phyloP scores from a whole-genome alignment of 2,329 filamentous ascomycete genomes.

The Phyllosticta citribraziliensis region DNA sequence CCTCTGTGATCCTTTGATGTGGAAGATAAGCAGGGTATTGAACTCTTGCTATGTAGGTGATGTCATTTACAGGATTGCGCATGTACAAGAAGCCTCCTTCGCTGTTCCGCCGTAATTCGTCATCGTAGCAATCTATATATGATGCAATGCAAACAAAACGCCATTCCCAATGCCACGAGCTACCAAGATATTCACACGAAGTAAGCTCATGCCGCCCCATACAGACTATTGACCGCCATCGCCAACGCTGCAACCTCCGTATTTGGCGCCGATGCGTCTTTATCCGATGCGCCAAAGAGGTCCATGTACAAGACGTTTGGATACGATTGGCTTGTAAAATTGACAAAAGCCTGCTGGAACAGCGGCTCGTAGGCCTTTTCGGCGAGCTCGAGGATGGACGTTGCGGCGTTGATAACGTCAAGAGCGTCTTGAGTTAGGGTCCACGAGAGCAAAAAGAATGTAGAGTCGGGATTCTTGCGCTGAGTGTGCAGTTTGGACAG shows the following conservation, averaged over 20 bases:
- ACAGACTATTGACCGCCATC: conserved; percentile 23
- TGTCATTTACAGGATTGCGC: background rate
- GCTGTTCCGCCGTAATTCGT: background rate
- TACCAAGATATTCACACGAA: background rate
- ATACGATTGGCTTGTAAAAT: conserved; percentile 25
- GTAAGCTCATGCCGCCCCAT: background rate
- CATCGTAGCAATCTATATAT: background rate
- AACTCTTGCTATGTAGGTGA: background rate
- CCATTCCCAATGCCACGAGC: background rate
- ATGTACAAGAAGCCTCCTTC: background rate
- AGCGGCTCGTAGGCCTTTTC: conserved; percentile 21
- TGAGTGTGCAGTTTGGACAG: conserved; percentile 25
- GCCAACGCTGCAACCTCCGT: conserved; percentile 24
- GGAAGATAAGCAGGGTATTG: too few relatives aligned
- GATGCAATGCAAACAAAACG: background rate
- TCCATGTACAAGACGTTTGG: conserved; percentile 29
- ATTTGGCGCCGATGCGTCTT: conserved; percentile 16
- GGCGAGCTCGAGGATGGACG: conserved; percentile 25
- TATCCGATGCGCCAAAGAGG: conserved; percentile 22
- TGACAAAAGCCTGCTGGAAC: conserved; percentile 21
- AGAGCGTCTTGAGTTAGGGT: conserved; percentile 25
- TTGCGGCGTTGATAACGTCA: conserved; percentile 15
- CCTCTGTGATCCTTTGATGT: too few relatives aligned
- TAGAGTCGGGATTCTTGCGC: conserved; percentile 22
- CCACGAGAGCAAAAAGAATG: conserved; percentile 28